Base-by-base conservation (phyloP, 2,329 filamentous ascomycete genomes). In the Hypomyces perniciosus region DNA sequence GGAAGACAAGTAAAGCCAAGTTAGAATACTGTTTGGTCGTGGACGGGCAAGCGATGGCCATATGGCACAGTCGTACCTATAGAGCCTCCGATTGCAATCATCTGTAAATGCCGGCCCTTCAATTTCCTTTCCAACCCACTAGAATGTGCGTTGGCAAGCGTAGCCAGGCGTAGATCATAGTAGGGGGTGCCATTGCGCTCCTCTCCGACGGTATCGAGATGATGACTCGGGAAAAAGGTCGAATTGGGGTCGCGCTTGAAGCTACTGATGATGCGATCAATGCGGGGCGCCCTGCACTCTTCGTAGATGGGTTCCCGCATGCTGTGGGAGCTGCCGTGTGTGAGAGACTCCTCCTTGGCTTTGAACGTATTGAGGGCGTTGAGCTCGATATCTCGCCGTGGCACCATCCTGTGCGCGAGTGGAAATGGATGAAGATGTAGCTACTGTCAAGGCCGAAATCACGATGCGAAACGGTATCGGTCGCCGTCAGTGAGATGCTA, bases 11-110 rank as follows among this genome's bases (percentile, higher is more conserved):
- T 3, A 40, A 39, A 5, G 38, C 8, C 12, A 31, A 12, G 13
- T 52, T 38, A 52, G 50, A 7, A 27, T n/a, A 26, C 6, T 45
- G 43, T 27, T 33, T 8, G 13, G 13, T 45, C 9, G 10, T 6
- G 34, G 12, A 8, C 30, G 5, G 13, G 6, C 10, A 5, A 33
- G 30, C 31, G 39, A 30, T 12, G 12, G n/a, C 4, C 31, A 28
- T 35, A 12, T n/a, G 51, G 43, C 29, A 33, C 13, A 27, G n/a
- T 29, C 68, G 38, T 72, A 81, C 87, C 88, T 61, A 96, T 96
- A 8, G 88, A 92, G 40, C 91, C 91, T 60, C 90, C 90, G 59
- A 96, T 95, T 10, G 92, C 92, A 75, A 96, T 96, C 92, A 96
- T 96, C 73, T 96, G 91, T 65, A 96, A 66, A 73, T 97, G 92